Conservation (phyloP, 768 basidiomycete genomes). For the Boletellus ananiceps region DNA sequence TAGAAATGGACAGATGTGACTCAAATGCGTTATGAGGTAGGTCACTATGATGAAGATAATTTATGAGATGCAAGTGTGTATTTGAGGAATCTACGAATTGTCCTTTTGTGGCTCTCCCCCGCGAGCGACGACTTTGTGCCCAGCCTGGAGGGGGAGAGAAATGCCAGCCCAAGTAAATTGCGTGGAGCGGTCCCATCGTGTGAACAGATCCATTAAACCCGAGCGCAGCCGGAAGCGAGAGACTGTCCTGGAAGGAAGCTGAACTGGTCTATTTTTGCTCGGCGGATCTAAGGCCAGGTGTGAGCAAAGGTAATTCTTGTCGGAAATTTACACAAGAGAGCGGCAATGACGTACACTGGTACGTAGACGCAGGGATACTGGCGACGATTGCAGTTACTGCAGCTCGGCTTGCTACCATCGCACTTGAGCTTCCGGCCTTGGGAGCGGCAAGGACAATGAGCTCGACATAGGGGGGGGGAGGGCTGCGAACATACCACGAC, state of each 20-base stretch:
- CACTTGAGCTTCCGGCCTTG: slow-evolving; percentile 70
- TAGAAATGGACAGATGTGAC: not conserved
- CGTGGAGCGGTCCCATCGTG: slow-evolving; percentile 16
- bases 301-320: slow-evolving; percentile 7
- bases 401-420: slow-evolving; percentile 59
- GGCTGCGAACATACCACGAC: slow-evolving; percentile 44
- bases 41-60: slow-evolving; percentile 20
- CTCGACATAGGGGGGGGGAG: not conserved
- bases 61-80: slow-evolving; percentile 28
- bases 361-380: slow-evolving; percentile 54
- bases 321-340: slow-evolving; percentile 5
- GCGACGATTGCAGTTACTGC: slow-evolving; percentile 61
- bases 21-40: not conserved
- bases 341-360: slow-evolving; percentile 54
- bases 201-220: slow-evolving; percentile 19
- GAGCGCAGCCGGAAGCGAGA: slow-evolving; percentile 18
- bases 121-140: slow-evolving; percentile 6
- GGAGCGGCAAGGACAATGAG: not conserved
- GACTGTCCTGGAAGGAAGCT: slow-evolving; percentile 1
- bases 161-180: slow-evolving; percentile 6
- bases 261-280: slow-evolving; percentile 29
- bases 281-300: slow-evolving; percentile 18
- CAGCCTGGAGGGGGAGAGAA: not conserved
- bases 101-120: slow-evolving; percentile 9
- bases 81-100: slow-evolving; percentile 10